These are phyloP conservation scores for Daldinia loculata DNA, from an alignment of 495 filamentous ascomycete species.

Conservation along the genomic window DNA sequence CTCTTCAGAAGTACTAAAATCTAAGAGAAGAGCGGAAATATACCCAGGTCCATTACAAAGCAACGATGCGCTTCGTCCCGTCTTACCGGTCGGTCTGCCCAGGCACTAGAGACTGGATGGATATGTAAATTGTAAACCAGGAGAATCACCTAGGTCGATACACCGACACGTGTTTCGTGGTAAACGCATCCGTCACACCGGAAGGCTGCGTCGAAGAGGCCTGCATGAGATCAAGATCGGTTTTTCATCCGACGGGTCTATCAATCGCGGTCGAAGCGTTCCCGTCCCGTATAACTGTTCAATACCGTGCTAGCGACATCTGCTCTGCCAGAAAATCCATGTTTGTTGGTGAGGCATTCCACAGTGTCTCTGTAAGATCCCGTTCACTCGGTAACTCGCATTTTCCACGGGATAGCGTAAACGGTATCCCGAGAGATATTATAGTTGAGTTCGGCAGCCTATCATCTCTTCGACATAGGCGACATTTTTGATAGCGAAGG, in stretches of 20 bases:
- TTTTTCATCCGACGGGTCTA: constrained; percentile 20
- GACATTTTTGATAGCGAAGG: neutral
- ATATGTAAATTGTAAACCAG: neutral
- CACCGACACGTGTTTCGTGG: constrained; percentile 21
- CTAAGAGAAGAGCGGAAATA: constrained; percentile 14
- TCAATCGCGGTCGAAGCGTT: constrained; percentile 7
- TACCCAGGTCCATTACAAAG: neutral
- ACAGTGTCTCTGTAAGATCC: constrained; percentile 9
- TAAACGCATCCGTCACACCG: constrained; percentile 2
- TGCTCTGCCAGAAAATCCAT: neutral
- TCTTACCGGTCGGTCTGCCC: constrained; percentile 10
- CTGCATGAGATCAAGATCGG: constrained; percentile 35
- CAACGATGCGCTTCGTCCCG: constrained; percentile 22
- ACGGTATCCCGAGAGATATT: constrained; percentile 13
- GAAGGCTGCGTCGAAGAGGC: neutral
- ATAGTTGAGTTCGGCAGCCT: neutral
- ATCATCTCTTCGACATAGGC: neutral
- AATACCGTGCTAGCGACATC: neutral
- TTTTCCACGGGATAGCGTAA: neutral
- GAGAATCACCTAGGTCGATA: neutral
- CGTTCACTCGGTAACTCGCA: constrained; percentile 17
- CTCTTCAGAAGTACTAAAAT: neutral
- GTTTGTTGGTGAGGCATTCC: constrained; percentile 12
- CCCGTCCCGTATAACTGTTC: constrained; percentile 8
- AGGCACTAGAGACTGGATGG: neutral